Base-by-base conservation (phyloP, 352 stramenopile genomes). In the Saprolegnia parasitica region DNA sequence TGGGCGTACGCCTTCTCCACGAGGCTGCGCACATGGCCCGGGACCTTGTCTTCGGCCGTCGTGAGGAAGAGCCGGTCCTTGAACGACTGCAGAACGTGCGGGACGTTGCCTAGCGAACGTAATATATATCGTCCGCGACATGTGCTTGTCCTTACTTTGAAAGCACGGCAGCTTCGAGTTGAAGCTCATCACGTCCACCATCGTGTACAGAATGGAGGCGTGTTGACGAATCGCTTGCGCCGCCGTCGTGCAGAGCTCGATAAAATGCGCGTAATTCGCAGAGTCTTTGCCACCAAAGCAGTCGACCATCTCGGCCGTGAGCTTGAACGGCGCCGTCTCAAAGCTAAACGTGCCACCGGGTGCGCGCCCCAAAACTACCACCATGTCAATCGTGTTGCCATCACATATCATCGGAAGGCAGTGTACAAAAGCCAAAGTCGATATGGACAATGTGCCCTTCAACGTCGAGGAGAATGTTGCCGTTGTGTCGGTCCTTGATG, bases 401-500 rank as follows among this genome's bases (percentile, higher is more conserved):
- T n/a, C 11, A n/a, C 13, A 67, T 29, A 23, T 55, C 39, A 56
- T 60, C 52, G 0, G 10, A 11, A 49, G 42, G 3, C 32, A 10
- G 86, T 80, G 56, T 81, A 92, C 84, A 90, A 77, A 99, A 99
- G 35, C 97, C 97, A 86, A 99, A 99, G 78, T 99, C 97, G 76
- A 99, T 99, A 80, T 99, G 96, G 40, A 99, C 89, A 26, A 99
- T 79, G 72, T 98, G 95, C 5, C 97, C 97, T 68, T 96, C 83
- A 16, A 91, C 93, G 73, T 99, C 96, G 57, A 99, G 93, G 86
- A 99, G 96, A 67, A 99, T 98, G 76, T 99, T 99, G 47, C 96
- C 97, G 75, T 99, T 99, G 84, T 99, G 97, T 8, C 96, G 87
- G 77, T 99, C 97, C 73, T 99, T 99, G 74, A 99, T 89, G 16